Conservation (phyloP, 352 stramenopile genomes). For the Phytophthora citrophthora region DNA sequence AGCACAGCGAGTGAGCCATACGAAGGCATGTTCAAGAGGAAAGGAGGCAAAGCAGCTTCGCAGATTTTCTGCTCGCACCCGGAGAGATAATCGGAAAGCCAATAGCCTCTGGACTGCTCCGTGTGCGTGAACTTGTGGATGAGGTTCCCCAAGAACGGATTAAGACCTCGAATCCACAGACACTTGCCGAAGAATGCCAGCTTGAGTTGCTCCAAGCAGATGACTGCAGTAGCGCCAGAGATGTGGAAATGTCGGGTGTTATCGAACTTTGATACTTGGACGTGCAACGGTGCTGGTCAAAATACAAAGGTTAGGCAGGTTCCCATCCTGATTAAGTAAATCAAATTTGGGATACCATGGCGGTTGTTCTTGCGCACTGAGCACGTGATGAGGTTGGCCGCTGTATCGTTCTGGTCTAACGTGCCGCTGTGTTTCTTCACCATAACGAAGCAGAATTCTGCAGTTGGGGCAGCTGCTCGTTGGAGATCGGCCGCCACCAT, state of each 20-base stretch:
- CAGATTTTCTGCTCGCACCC: conserved; percentile 66
- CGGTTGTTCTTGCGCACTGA: conserved; percentile 81
- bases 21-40: conserved; percentile 55
- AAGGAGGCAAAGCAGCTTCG: conserved; percentile 59
- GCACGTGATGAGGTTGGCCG: conserved; percentile 77
- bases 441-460: conserved; percentile 78
- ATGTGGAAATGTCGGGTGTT: conserved; percentile 79
- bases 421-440: conserved; percentile 69
- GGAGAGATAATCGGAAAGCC: conserved; percentile 68
- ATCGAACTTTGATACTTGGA: conserved; percentile 82
- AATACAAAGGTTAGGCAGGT: background rate
- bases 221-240: conserved; percentile 67
- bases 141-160: conserved; percentile 81
- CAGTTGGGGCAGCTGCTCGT: conserved; percentile 53
- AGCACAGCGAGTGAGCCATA: conserved; percentile 59
- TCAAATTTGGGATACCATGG: conserved; percentile 38
- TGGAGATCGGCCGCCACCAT: conserved; percentile 78
- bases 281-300: conserved; percentile 61
- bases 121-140: conserved; percentile 56
- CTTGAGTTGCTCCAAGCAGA: conserved; percentile 81
- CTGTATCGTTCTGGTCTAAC: conserved; percentile 70
- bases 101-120: conserved; percentile 59
- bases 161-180: conserved; percentile 72
- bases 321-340: conserved; percentile 2
- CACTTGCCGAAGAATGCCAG: conserved; percentile 78